A percentile compares a stretch with the other conserved stretches of the same genome.
Evolutionary conservation across 2,329 filamentous ascomycete genomes (phyloP).

Genomic region (Grosmannia serpens): DNA sequence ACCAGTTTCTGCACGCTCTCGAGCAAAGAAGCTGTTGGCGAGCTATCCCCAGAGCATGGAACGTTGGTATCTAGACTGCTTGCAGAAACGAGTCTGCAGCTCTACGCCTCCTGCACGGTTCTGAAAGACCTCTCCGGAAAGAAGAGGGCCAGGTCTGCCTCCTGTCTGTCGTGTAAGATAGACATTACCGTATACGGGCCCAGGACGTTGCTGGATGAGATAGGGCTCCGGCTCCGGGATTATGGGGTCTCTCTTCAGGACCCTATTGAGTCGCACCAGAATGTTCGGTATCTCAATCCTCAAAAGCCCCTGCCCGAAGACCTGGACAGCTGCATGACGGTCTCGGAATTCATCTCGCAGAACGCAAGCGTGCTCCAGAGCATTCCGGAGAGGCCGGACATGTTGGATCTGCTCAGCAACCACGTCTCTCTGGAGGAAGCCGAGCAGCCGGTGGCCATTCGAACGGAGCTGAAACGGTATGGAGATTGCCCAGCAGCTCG

Average conservation of each 20-base stretch:
- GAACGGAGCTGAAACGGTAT: slow-evolving; percentile 6
- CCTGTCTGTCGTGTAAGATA: slow-evolving; percentile 3
- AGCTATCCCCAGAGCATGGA: not conserved
- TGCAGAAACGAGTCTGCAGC: not conserved
- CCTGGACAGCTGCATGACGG: not conserved
- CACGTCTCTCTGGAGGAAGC: slow-evolving; percentile 18
- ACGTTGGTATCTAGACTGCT: slow-evolving; percentile 5
- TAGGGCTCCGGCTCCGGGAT: slow-evolving; percentile 20
- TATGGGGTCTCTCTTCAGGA: slow-evolving; percentile 24
- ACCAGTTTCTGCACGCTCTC: not conserved
- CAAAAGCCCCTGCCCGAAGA: slow-evolving; percentile 16
- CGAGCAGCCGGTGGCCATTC: slow-evolving; percentile 16
- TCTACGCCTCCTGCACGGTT: slow-evolving; percentile 2
- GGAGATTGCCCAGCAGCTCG: too few species aligned
- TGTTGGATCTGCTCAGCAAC: slow-evolving; percentile 16
- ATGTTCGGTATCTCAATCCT: slow-evolving; percentile 24
- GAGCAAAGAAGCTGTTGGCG: not conserved
- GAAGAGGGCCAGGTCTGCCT: not conserved
- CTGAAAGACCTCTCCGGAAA: not conserved
- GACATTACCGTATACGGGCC: slow-evolving; percentile 22
- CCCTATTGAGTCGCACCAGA: slow-evolving; percentile 15
- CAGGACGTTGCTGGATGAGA: slow-evolving; percentile 14
- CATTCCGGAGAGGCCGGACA: slow-evolving; percentile 8
- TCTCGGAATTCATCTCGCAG: not conserved
- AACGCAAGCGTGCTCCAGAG: not conserved